Evolutionary conservation across 1,139 yeast genomes (phyloP), one percentile per base, ranked within the genome.

Genomic region (Candida pseudoviswanathii): DNA sequence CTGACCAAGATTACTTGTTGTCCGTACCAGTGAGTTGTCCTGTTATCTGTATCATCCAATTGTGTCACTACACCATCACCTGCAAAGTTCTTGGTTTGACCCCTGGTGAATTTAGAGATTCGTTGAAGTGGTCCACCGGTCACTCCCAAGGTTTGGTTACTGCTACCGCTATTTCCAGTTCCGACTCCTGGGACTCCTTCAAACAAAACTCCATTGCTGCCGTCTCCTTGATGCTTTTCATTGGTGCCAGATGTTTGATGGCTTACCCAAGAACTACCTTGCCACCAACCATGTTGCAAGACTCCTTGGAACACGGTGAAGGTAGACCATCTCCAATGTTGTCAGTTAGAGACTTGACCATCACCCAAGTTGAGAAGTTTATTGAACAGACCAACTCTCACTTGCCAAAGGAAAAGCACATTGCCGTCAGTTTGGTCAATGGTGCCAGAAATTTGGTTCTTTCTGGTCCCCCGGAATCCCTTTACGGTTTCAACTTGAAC

Each of bases 271-370:
- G 89, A 66, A 94, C 98, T 46, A 88, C 96, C 37, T 80, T 94
- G 66, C 92, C 99, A 45, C 99, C 99, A 55, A 83, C 96, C 31
- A 88, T 90, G 73, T 82, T 92, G 60, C 92, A 90, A 70, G 99
- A 94, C 71, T 88, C 96, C 36, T 84, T 89, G 65, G 95, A 89
- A 63, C 86, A 91, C 65, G 95, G 94, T 61, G 99, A 94, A 77
- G 99, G 99, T 59, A 81, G 84, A 64, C 99, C 99, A 57, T 86
- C 96, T 57, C 99, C 99, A 57, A 94, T 94, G 99, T 82, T 94
- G 67, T 87, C 97, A 10, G 82, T 94, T 55, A 85, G 97, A 69
- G 97, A 92, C 67, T 81, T 94, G 64, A 80, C 96, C 32, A 76
- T 80, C 59, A 84, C 82, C 40, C 92, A 89, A 71, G 95, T 94